Conservation (phyloP, 441 rosid species). For the Melianthus villosus region DNA sequence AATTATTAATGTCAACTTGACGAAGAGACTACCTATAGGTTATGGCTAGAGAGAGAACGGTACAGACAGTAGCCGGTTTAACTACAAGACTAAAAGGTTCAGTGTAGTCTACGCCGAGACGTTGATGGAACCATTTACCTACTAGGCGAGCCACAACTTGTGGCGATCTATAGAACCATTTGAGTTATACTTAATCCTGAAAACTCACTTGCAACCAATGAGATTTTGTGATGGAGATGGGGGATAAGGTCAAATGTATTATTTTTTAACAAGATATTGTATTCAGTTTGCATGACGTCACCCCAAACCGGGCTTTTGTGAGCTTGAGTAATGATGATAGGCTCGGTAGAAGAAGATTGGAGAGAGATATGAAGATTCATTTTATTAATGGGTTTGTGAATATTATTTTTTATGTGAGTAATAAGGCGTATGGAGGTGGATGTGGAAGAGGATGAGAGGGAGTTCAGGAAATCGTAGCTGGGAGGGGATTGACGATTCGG, state of each 20-base stretch:
- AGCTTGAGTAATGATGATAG: background rate
- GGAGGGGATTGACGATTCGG: background rate
- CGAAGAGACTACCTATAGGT: background rate
- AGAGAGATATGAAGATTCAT: background rate
- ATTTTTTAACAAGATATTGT: background rate
- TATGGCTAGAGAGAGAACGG: slow-evolving; percentile 1
- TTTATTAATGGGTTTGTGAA: background rate
- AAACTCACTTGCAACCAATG: too few relatives aligned
- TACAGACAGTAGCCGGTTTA: background rate
- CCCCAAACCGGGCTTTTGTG: background rate
- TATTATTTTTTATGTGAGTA: background rate
- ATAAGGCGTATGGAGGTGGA: background rate
- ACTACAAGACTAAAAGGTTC: too few relatives aligned
- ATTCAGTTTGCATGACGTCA: background rate
- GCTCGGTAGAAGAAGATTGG: background rate
- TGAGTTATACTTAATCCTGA: too few relatives aligned
- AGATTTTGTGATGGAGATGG: background rate
- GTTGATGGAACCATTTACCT: too few relatives aligned
- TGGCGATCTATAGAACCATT: too few relatives aligned
- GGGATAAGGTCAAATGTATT: background rate
- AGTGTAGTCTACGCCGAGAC: too few relatives aligned
- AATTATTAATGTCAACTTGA: background rate
- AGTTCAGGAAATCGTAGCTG: too few relatives aligned
- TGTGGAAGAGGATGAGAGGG: background rate
- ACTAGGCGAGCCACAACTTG: too few relatives aligned